Evolutionary conservation across 2,329 filamentous ascomycete genomes (phyloP).

Genomic region (Exophiala sideris): DNA sequence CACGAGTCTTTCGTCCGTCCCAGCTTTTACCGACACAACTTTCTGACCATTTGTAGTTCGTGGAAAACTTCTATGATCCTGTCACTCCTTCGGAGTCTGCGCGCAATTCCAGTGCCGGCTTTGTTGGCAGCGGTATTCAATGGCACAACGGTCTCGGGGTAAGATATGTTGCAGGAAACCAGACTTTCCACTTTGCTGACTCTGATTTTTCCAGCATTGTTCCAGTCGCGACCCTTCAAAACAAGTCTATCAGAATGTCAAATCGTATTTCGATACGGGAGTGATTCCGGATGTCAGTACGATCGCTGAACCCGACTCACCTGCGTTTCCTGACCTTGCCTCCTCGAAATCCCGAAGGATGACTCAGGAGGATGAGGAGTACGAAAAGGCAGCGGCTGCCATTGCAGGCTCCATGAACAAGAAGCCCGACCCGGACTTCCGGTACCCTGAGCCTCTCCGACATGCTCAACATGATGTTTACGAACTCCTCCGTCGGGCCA

Average conservation of each 20-base stretch:
- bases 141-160: constrained; percentile 30
- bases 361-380: not conserved
- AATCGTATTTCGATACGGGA: constrained; percentile 35
- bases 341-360: not conserved
- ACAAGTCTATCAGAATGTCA: constrained; percentile 31
- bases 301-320: constrained; percentile 30
- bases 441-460: constrained; percentile 1
- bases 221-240: constrained; percentile 30
- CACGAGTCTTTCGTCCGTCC: no score
- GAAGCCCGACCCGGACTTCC: not conserved
- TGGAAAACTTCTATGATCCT: constrained; percentile 29
- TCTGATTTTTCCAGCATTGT: constrained; percentile 15
- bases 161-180: constrained; percentile 1
- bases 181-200: constrained; percentile 5
- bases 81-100: constrained; percentile 29
- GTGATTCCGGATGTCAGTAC: constrained; percentile 34
- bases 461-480: not conserved
- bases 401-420: not conserved
- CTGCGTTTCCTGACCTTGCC: not conserved
- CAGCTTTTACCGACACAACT: no score
- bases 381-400: not conserved
- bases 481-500: not conserved
- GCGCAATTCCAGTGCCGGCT: constrained; percentile 26
- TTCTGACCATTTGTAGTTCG: no score
- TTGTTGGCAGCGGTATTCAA: constrained; percentile 36